phyloP scores from a whole-genome alignment of 192 early-diverging fungal genomes.

The Coemansia sp. region DNA sequence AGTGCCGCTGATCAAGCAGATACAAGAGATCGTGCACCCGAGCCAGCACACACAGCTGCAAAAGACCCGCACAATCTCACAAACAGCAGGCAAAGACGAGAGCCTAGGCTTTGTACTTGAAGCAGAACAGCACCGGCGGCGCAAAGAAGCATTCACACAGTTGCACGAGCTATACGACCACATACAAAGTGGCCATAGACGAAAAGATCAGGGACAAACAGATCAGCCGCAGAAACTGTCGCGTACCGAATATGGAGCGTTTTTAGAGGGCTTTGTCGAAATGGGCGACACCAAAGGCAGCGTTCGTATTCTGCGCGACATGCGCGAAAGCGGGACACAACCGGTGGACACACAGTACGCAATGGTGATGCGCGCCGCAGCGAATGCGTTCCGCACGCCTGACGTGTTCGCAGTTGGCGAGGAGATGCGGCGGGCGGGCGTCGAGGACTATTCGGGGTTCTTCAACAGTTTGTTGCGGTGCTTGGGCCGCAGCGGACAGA shows the following conservation, averaged over 20 bases:
- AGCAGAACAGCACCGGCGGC: not conserved
- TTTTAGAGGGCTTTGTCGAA: constrained; percentile 33
- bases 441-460: constrained; percentile 12
- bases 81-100: not conserved
- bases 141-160: not conserved
- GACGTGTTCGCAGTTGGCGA: constrained; percentile 21
- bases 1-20: constrained; percentile 9
- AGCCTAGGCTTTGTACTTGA: constrained; percentile 5
- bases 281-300: constrained; percentile 7
- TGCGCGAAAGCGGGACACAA: constrained; percentile 9
- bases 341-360: constrained; percentile 18
- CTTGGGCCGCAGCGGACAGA: constrained; percentile 11
- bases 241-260: constrained; percentile 15
- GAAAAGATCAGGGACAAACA: not conserved
- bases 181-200: too few species aligned
- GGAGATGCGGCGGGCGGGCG: constrained; percentile 33
- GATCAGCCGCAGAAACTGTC: not conserved
- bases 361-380: constrained; percentile 23
- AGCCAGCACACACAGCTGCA: constrained; percentile 27
- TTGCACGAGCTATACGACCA: constrained; percentile 20
- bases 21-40: constrained; percentile 35
- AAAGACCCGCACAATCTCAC: constrained; percentile 16
- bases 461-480: constrained; percentile 22
- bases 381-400: not conserved
- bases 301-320: constrained; percentile 26